Evolutionary conservation across 768 basidiomycete genomes (phyloP).

Genomic region (Lenzites betulinus): DNA sequence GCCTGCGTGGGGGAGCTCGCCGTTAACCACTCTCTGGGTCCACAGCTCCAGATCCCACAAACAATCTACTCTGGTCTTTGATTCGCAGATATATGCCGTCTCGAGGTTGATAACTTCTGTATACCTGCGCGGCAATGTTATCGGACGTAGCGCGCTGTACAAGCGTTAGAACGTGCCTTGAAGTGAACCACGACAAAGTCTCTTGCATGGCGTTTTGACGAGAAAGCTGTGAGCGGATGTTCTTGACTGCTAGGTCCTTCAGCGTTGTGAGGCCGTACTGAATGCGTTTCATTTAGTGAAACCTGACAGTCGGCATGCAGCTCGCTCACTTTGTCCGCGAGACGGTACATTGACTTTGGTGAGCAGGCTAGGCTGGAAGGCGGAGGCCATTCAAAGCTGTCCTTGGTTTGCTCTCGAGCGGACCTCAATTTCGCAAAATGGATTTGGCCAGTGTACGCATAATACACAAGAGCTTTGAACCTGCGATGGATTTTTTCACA

Average conservation of each 20-base stretch:
- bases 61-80: not conserved
- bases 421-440: slow-evolving; percentile 18
- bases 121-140: not conserved
- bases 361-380: slow-evolving; percentile 15
- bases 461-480: slow-evolving; percentile 22
- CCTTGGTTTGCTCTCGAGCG: not conserved
- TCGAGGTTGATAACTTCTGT: not conserved
- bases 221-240: not conserved
- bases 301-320: no score
- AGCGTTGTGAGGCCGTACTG: not conserved
- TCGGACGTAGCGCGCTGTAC: not conserved
- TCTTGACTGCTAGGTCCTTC: not conserved
- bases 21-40: not conserved
- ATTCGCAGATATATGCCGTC: not conserved
- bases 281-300: not conserved
- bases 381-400: not conserved
- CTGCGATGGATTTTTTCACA: not conserved
- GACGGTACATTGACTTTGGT: slow-evolving; percentile 30
- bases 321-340: slow-evolving; percentile 24
- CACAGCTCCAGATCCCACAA: not conserved
- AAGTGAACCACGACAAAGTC: not conserved
- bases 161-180: not conserved
- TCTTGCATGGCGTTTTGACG: not conserved
- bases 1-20: slow-evolving; percentile 4
- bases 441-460: slow-evolving; percentile 21